Base-by-base conservation (phyloP, 208 protist species). In the Naegleria fowleri region DNA sequence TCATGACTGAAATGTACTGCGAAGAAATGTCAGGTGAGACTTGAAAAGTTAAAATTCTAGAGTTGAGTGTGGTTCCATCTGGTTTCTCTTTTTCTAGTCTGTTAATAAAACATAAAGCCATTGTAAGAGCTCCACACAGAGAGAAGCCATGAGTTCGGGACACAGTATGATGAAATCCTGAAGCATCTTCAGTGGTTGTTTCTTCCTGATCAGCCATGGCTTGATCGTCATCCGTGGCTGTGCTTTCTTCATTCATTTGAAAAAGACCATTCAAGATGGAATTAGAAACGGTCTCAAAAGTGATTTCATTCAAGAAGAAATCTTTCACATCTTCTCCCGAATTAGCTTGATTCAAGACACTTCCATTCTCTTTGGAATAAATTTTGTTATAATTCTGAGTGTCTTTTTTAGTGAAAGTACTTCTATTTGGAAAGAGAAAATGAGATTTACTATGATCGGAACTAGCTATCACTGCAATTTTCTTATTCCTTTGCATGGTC, bases 1-100 rank as follows among this genome's bases (percentile, higher is more conserved):
- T 89, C 86, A 89, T 89, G 6, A 89, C 41, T 41, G 86, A 89
- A 89, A 89, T 89, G 19, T 89, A 89, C 39, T 89, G 86, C 29
- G 48, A 41, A 16, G 86, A 67, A 41, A 89, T 89, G 39, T 89
- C 86, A 67, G 41, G 86, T 40, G 48, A 67, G 4, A 89, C 41
- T 89, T 89, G 86, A 4, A 89, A 89, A n/a, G n/a, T 40, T 38
- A 89, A 67, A 59, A 89, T 40, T 67, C 86, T 55, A 4, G 86
- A 59, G 5, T 67, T 38, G 6, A 89, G 48, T 41, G 22, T 15
- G 6, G 22, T 89, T 67, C 48, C 41, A 1, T 29, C 6, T 75
- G 86, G 86, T 67, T 89, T 89, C 39, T 89, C 86, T 29, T 67
- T 89, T 40, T 89, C 48, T 40, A 89, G 41, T 89, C 86, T 55